phyloP scores from a whole-genome alignment of 345 rosid genomes.

The Trapa bicornis region DNA sequence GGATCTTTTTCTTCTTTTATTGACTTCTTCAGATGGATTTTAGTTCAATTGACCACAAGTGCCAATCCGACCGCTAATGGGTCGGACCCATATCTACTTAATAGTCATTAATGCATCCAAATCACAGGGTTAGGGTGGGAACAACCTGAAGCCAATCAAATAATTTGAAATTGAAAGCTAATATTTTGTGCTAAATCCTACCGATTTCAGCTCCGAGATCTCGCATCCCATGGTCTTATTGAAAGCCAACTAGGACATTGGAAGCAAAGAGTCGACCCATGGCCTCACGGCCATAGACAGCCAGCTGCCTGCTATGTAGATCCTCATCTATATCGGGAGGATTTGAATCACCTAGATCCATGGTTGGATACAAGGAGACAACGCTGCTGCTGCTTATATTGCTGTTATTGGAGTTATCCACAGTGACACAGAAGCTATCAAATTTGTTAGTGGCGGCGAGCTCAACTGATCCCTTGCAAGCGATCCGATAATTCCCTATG shows the following conservation, averaged over 20 bases:
- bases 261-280: slow-evolving; percentile 96
- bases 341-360: slow-evolving; percentile 63
- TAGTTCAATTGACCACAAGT: no score
- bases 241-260: slow-evolving; percentile 34
- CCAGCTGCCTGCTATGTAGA: slow-evolving; percentile 98
- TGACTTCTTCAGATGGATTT: neutral
- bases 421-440: slow-evolving; percentile 11
- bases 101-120: neutral
- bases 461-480: slow-evolving; percentile 12
- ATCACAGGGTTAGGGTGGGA: neutral
- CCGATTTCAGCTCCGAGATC: slow-evolving; percentile 99
- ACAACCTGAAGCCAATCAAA: neutral
- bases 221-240: slow-evolving; percentile 51
- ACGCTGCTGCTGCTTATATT: slow-evolving; percentile 5
- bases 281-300: slow-evolving; percentile 96
- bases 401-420: slow-evolving; percentile 13
- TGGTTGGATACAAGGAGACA: slow-evolving; percentile 20
- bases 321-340: slow-evolving; percentile 89
- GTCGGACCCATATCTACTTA: no score
- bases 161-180: neutral
- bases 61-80: neutral
- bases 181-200: slow-evolving; percentile 12
- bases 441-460: slow-evolving; percentile 13
- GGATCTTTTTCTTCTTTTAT: no score
- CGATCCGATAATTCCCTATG: slow-evolving; percentile 54